phyloP scores from a whole-genome alignment of 768 basidiomycete species.

The Auriculariales sp. region DNA sequence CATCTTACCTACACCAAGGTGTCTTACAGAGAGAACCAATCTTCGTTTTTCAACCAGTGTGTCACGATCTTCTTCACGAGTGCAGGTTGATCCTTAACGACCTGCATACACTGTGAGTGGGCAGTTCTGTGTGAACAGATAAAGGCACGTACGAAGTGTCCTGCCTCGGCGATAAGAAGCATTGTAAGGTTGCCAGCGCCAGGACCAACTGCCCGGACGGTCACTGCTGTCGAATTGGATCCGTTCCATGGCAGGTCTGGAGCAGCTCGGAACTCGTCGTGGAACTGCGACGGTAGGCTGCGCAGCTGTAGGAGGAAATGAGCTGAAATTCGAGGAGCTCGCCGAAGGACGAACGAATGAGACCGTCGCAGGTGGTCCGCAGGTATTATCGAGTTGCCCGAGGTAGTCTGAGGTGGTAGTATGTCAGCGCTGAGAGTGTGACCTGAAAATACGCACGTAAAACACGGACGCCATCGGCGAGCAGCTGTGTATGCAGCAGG shows the following conservation, averaged over 20 bases:
- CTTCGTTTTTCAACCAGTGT: slow-evolving; percentile 13
- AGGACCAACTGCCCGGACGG: slow-evolving; percentile 15
- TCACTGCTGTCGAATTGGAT: slow-evolving; percentile 11
- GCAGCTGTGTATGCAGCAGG: slow-evolving; percentile 14
- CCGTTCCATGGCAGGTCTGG: slow-evolving; percentile 17
- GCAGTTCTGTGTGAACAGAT: neutral
- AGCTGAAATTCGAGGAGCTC: no score
- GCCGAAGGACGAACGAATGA: slow-evolving; percentile 13
- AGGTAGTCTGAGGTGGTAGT: slow-evolving; percentile 14
- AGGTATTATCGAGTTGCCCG: slow-evolving; percentile 17
- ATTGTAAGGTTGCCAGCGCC: slow-evolving; percentile 22
- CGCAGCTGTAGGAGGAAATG: slow-evolving; percentile 9
- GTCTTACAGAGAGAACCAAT: no score
- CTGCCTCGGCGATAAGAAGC: slow-evolving; percentile 17
- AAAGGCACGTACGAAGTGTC: slow-evolving; percentile 18
- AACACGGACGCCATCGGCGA: slow-evolving; percentile 15
- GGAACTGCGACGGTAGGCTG: slow-evolving; percentile 14
- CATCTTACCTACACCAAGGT: no score
- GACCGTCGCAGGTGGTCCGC: slow-evolving; percentile 16
- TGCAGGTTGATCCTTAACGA: slow-evolving; percentile 12
- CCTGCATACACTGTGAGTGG: slow-evolving; percentile 5
- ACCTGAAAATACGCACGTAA: slow-evolving; percentile 4
- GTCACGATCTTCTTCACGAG: slow-evolving; percentile 13
- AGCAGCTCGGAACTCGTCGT: slow-evolving; percentile 13
- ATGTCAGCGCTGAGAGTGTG: neutral